Percentiles rank a stretch among this genome's conserved stretches.
Evolutionary conservation across 1,284 basidiomycete genomes (phyloP).

Genomic region (Ganoderma lingzhi): DNA sequence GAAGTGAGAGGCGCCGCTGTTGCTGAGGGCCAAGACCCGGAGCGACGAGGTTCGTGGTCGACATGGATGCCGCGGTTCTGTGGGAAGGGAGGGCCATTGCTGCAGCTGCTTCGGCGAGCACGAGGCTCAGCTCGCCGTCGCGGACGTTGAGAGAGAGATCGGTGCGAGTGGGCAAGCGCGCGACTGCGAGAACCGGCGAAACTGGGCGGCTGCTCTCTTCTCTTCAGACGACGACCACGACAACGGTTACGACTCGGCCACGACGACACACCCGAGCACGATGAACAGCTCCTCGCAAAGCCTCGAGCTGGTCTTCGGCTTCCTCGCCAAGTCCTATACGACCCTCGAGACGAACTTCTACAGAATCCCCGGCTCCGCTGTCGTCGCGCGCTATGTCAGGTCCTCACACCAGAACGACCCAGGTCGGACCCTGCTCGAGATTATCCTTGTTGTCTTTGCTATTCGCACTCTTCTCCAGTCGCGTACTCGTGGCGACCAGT

Average conservation of each 20-base stretch:
- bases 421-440: conserved; percentile 89
- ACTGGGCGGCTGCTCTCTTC: conserved; percentile 8
- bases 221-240: conserved; percentile 22
- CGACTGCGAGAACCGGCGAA: conserved; percentile 7
- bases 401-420: conserved; percentile 93
- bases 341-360: conserved; percentile 70
- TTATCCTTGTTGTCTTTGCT: conserved; percentile 90
- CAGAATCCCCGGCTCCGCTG: conserved; percentile 88
- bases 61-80: conserved; percentile 39
- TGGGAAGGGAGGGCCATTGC: conserved; percentile 42
- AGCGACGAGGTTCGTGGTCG: conserved; percentile 41
- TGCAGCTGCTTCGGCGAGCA: conserved; percentile 38
- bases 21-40: conserved; percentile 35
- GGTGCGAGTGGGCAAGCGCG: conserved; percentile 12
- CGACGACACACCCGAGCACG: conserved; percentile 28
- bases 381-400: conserved; percentile 91
- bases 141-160: conserved; percentile 31
- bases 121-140: conserved; percentile 39
- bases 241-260: conserved; percentile 24
- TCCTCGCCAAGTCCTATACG: conserved; percentile 62
- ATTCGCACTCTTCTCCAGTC: conserved; percentile 90
- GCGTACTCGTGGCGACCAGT: conserved; percentile 86
- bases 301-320: conserved; percentile 67
- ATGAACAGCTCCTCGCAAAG: conserved; percentile 48
- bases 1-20: conserved; percentile 46